Evolutionary conservation across 1,139 yeast genomes (phyloP).

Genomic region (Saccharomyces hybrid): DNA sequence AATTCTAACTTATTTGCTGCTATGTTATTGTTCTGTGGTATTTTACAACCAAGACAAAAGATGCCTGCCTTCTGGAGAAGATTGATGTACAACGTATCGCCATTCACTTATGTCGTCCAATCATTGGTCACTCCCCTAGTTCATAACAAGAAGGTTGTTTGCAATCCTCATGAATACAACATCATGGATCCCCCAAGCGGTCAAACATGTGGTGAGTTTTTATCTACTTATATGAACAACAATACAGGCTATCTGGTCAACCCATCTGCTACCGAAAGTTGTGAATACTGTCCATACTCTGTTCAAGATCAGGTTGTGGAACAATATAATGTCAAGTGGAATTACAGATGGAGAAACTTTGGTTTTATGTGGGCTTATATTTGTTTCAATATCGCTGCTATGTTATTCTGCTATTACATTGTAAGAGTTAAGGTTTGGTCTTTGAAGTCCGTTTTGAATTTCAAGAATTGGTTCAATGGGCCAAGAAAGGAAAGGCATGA

Average conservation of each 20-base stretch:
- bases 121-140: conserved; percentile 40
- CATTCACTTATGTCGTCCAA: conserved; percentile 49
- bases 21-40: conserved; percentile 52
- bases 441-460: conserved; percentile 25
- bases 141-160: conserved; percentile 38
- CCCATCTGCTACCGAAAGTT: conserved; percentile 36
- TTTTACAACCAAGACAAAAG: conserved; percentile 39
- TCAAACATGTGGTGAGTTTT: conserved; percentile 39
- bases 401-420: conserved; percentile 36
- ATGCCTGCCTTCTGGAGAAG: conserved; percentile 51
- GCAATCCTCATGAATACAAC: conserved; percentile 41
- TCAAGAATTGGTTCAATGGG: conserved; percentile 32
- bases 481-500: conserved; percentile 39
- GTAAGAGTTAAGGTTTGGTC: conserved; percentile 32
- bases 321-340: conserved; percentile 36
- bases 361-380: conserved; percentile 49
- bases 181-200: conserved; percentile 46
- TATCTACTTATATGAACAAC: conserved; percentile 33
- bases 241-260: conserved; percentile 43
- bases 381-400: conserved; percentile 39
- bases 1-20: conserved; percentile 41
- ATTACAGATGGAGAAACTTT: conserved; percentile 51
- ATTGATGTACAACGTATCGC: conserved; percentile 49
- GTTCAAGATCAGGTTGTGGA: conserved; percentile 39
- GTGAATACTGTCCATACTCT: conserved; percentile 43